Evolutionary conservation across 2,329 filamentous ascomycete species (phyloP).

Genomic region (Neopestalotiopsis sp.): DNA sequence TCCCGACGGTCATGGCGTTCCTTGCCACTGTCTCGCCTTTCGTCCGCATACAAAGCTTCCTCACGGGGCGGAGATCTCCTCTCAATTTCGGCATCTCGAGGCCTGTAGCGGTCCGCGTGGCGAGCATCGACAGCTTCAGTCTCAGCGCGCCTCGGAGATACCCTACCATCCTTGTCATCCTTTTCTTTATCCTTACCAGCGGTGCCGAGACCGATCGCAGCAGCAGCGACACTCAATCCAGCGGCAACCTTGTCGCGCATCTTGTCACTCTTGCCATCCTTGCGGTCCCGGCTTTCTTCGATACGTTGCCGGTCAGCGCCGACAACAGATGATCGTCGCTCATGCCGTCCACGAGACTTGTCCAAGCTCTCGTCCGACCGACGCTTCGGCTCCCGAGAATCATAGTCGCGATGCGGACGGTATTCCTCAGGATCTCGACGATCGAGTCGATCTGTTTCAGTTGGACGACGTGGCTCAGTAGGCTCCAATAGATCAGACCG

Average conservation of each 20-base stretch:
- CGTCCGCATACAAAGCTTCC: slow-evolving; percentile 29
- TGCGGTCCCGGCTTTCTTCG: slow-evolving; percentile 33
- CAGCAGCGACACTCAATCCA: slow-evolving; percentile 54
- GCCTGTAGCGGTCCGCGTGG: slow-evolving; percentile 33
- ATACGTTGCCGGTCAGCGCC: slow-evolving; percentile 24
- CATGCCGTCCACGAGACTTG: slow-evolving; percentile 28
- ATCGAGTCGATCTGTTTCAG: slow-evolving; percentile 35
- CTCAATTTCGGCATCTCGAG: slow-evolving; percentile 33
- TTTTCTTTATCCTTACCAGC: slow-evolving; percentile 44
- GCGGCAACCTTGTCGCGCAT: slow-evolving; percentile 53
- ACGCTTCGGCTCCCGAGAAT: slow-evolving; percentile 35
- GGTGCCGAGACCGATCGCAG: slow-evolving; percentile 49
- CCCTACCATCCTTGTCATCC: slow-evolving; percentile 35
- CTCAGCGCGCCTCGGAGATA: slow-evolving; percentile 33
- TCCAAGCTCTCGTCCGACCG: slow-evolving; percentile 35
- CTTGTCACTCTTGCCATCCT: slow-evolving; percentile 34
- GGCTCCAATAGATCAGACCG: slow-evolving; percentile 45
- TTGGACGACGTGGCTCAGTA: slow-evolving; percentile 35
- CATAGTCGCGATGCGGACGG: slow-evolving; percentile 41
- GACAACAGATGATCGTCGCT: slow-evolving; percentile 27
- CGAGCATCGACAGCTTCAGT: slow-evolving; percentile 28
- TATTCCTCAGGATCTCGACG: slow-evolving; percentile 45
- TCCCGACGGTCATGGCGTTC: slow-evolving; percentile 21
- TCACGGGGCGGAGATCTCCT: slow-evolving; percentile 28
- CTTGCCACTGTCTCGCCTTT: slow-evolving; percentile 26